Percentiles rank a stretch among this genome's conserved stretches.
Conservation (phyloP, 352 stramenopile genomes). For the Pythium phragmiticola region DNA sequence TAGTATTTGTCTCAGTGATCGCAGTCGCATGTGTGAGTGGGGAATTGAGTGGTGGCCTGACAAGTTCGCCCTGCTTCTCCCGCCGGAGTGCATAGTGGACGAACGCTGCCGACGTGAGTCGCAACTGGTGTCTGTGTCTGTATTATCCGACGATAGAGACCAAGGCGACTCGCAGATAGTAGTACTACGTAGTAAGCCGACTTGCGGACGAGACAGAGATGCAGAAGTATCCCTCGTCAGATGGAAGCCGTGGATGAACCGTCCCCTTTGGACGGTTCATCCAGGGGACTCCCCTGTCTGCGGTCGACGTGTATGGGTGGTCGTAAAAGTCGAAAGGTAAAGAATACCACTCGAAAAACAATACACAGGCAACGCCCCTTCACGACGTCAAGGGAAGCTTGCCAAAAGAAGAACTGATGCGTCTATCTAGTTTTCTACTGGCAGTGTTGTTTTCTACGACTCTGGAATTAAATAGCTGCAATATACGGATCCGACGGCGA, state of each 20-base stretch:
- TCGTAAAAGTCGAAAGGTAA: no score
- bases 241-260: no score
- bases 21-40: no score
- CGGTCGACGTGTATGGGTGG: no score
- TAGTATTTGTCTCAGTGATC: no score
- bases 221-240: not conserved
- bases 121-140: not conserved
- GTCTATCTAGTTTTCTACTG: conserved; percentile 12
- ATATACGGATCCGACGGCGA: conserved; percentile 3
- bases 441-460: not conserved
- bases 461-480: conserved; percentile 15
- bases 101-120: not conserved
- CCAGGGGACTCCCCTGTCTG: no score
- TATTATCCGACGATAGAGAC: not conserved
- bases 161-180: not conserved
- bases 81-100: not conserved
- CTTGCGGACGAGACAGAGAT: not conserved
- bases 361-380: no score
- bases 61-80: no score
- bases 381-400: no score
- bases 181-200: not conserved
- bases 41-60: no score
- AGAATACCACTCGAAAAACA: no score
- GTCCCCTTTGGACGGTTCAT: no score
- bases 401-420: not conserved